Evolutionary conservation across 768 basidiomycete genomes (phyloP).

Genomic region (Naematelia aurantialba): DNA sequence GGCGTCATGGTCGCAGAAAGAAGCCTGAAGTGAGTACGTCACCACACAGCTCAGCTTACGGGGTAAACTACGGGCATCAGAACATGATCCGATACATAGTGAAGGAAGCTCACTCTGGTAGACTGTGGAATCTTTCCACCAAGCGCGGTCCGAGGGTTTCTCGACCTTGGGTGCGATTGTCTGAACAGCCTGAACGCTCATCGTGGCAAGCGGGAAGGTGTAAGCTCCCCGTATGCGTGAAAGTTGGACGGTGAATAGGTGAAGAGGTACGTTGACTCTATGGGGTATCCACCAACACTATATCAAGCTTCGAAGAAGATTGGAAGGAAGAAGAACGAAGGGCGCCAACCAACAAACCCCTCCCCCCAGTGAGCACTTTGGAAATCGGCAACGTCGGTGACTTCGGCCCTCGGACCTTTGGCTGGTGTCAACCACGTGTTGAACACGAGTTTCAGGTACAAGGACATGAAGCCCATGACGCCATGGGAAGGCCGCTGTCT

Average conservation of each 20-base stretch:
- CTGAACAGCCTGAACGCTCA: neutral
- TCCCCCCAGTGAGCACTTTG: no score
- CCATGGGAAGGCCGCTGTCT: no score
- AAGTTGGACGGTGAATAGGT: no score
- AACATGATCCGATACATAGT: neutral
- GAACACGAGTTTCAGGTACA: neutral
- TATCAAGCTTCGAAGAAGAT: no score
- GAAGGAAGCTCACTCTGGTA: conserved; percentile 22
- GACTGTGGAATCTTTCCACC: conserved; percentile 29
- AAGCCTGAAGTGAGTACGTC: conserved; percentile 18
- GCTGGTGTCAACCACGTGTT: neutral
- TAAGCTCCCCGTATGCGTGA: no score
- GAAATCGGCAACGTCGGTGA: neutral
- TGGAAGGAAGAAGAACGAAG: no score
- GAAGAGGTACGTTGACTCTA: no score
- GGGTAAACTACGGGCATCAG: conserved; percentile 22
- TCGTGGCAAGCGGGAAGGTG: no score
- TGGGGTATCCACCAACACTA: no score
- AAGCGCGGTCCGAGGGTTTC: conserved; percentile 27
- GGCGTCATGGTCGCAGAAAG: conserved; percentile 27
- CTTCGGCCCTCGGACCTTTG: neutral
- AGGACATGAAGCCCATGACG: neutral
- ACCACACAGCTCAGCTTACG: conserved; percentile 4
- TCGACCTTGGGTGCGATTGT: conserved; percentile 5
- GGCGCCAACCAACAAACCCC: neutral